Evolutionary conservation across 73 alveolate species (phyloP).

Genomic region (Paramecium sexaurelia): DNA sequence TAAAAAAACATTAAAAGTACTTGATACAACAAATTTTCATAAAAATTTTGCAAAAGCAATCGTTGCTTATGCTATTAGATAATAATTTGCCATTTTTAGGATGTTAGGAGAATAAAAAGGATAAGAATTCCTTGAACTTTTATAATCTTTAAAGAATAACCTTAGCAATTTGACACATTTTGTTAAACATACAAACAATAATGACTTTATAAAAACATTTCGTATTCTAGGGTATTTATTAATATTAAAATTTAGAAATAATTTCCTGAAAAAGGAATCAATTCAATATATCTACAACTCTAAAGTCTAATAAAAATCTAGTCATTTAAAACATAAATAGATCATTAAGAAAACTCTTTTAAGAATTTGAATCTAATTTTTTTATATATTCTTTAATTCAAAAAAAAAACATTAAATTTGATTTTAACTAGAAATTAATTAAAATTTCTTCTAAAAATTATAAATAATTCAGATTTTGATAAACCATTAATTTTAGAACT

Average conservation of each 20-base stretch:
- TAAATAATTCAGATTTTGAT: background rate
- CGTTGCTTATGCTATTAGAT: background rate
- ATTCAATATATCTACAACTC: conserved; percentile 1
- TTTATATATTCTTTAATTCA: background rate
- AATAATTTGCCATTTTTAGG: background rate
- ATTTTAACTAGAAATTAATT: background rate
- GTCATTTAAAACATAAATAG: background rate
- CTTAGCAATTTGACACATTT: background rate
- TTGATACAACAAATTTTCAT: conserved; percentile 14
- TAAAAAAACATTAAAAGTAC: background rate
- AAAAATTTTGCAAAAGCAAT: conserved; percentile 24
- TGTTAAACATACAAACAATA: background rate
- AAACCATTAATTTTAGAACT: too few species aligned
- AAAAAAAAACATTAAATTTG: background rate
- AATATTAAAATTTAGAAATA: background rate
- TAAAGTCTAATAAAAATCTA: background rate
- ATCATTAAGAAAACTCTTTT: background rate
- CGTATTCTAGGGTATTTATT: background rate
- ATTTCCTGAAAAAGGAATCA: background rate
- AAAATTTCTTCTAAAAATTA: background rate
- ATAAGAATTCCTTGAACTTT: background rate
- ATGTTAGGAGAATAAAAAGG: background rate
- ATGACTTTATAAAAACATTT: background rate
- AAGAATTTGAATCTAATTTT: conserved; percentile 6
- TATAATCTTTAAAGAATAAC: background rate